Evolutionary conservation across 768 basidiomycete genomes (phyloP), one percentile per base, ranked within the genome.

Genomic region (Pluteus cervinus): DNA sequence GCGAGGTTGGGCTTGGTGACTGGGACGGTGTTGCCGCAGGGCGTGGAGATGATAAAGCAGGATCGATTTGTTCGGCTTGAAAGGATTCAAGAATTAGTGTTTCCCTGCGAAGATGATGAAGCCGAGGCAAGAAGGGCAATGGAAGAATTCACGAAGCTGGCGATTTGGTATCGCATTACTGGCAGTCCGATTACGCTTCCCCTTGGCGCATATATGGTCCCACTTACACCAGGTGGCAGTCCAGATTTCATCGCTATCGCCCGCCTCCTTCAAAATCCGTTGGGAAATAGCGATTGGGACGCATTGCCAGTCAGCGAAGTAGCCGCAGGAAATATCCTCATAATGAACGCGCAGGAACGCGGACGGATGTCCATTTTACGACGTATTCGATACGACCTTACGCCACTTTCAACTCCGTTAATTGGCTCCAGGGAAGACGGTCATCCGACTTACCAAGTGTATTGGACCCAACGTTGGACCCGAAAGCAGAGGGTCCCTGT

Each of bases 1-100:
- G 75, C 78, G 14, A n/a, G n/a, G n/a, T n/a, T n/a, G n/a, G 88
- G 78, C 2, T 62, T 92, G 18, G 63, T 91, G 15, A 79, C 84
- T 20, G 85, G 82, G 3, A 75, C 77, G 0, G 48, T 55, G 22
- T 60, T 89, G 25, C 71, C 71, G 0, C 50, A 63, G 5, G 62
- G 66, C 14, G 53, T 85, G 1, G 41, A 50, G 4, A n/a, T n/a
- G n/a, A 60, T 63, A 9, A 49, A 49, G 3, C 46, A 49, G 1
- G 66, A 67, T 2, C 40, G 44, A 23, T 56, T 45, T 4, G 49
- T 81, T 5, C 38, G 43, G 12, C 69, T 79, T 39, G 56, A 64
- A 24, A n/a, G n/a, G n/a, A n/a, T n/a, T n/a, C n/a, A n/a, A n/a
- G n/a, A n/a, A n/a, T n/a, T n/a, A n/a, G n/a, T n/a, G n/a, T n/a